Percentiles rank a stretch among this genome's conserved stretches.
Evolutionary conservation across 2,329 filamentous ascomycete genomes (phyloP).

Genomic region (Xylaria arbuscula): DNA sequence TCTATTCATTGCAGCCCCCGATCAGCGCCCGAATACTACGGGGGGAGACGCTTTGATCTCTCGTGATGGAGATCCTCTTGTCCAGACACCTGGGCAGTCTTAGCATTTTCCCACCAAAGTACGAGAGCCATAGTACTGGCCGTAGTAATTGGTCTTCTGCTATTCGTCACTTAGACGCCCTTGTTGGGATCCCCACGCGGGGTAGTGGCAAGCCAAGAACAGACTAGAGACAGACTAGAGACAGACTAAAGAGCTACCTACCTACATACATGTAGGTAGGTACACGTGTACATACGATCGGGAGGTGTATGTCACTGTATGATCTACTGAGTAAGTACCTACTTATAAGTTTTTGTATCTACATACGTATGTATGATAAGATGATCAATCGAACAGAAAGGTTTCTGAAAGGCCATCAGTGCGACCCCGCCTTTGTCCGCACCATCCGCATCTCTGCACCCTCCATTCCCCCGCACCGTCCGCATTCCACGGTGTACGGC

Average conservation of each 20-base stretch:
- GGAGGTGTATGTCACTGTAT: too few species aligned
- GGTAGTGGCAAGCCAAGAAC: constrained; percentile 19
- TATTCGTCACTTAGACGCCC: constrained; percentile 13
- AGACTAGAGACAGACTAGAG: background rate
- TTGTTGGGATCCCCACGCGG: constrained; percentile 16
- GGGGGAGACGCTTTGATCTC: constrained; percentile 18
- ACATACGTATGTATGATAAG: too few species aligned
- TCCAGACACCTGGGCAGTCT: background rate
- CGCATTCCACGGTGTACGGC: constrained; percentile 14
- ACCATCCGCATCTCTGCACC: constrained; percentile 9
- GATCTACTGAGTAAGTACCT: too few species aligned
- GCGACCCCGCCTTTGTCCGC: constrained; percentile 19
- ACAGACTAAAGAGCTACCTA: too few species aligned
- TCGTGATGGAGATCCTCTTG: background rate
- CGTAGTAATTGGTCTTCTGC: constrained; percentile 23
- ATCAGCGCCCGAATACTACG: background rate
- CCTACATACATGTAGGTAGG: too few species aligned
- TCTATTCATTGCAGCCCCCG: background rate
- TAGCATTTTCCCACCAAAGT: background rate
- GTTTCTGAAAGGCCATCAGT: background rate
- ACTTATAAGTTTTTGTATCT: too few species aligned
- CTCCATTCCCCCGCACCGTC: constrained; percentile 13
- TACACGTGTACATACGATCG: too few species aligned
- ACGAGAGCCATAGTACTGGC: background rate
- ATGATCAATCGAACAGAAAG: constrained; percentile 4